Base-by-base conservation (phyloP, 768 basidiomycete species). In the Calocybe cyanea region DNA sequence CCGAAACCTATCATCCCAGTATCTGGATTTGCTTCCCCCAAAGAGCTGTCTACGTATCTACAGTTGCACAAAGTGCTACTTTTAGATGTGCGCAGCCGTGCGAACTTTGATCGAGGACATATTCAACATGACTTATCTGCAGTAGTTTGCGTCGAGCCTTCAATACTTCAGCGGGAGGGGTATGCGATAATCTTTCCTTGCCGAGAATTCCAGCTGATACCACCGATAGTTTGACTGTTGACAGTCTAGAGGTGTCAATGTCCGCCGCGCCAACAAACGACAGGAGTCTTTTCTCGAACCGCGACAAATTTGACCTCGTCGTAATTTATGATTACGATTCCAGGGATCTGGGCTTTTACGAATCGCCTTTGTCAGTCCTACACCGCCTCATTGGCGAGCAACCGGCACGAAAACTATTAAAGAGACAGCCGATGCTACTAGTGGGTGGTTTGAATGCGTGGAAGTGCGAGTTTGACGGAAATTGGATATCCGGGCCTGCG, bases 281-380 rank as follows among this genome's bases (percentile, higher is more conserved):
- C 64, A 71, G 71, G 36, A 72, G 73, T 2, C 71, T 87, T n/a
- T 98, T 98, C 62, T 62, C 69, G 33, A 87, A 91, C 49, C 87
- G 95, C 32, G 80, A 92, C 57, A 85, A 87, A 55, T 95, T 89
- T 60, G 93, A 96, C 54, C 64, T 94, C 17, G 81, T 99, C 19
- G 88, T 85, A 13, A 69, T 97, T 3, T 93, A 93, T 62, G 94
- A 98, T 62, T 57, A 75, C 40, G 62, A 71, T 23, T 82, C 88
- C 37, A 71, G 76, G 43, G 63, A 69, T 14, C 73, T 80, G 41
- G 76, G 73, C 2, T 61, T 64, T 2, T 62, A 68, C 15, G 69
- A 70, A 8, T 71, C 80, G 0, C 78, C 83, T 0, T 60, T 87
- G n/a, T 71, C 77, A 1, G 60, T 71, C 15, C 75, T 94, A 18